Base-by-base conservation (phyloP, 495 filamentous ascomycete species). In the Choiromyces venosus region DNA sequence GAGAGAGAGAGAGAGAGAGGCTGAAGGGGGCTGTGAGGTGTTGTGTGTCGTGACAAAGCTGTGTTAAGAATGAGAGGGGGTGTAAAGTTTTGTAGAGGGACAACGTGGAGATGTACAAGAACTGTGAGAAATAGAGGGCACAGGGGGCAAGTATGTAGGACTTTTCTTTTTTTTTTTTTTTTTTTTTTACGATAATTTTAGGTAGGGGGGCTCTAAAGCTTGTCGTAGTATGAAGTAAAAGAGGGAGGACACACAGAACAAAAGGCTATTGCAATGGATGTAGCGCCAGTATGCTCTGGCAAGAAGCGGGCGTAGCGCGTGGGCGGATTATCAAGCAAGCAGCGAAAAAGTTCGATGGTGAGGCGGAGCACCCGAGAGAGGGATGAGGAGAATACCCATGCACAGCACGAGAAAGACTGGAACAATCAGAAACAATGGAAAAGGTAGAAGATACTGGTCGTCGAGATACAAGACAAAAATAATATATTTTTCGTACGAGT, bases 11-110 rank as follows among this genome's bases (percentile, higher is more conserved):
- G 70, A 42, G 70, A 73, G 67, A 56, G 46, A 72, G 69, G 66
- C 66, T 65, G 65, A 64, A 36, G 61, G 66, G 69, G 39, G 66
- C 67, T 76, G 66, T 73, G 74, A 33, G 25, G 52, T 77, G 75
- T 70, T 65, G 71, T 73, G 37, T 75, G 73, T 61, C 66, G 69
- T 66, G 52, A 42, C 73, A 71, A 73, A 56, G 69, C 74, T 72
- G 68, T 61, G 25, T 12, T 33, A 1, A 33, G 25, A 29, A 61
- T 33, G 52, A 33, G 52, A 61, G 52, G 52, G 25, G 52, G 14
- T 10, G 25, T 25, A 56, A 56, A 29, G 52, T n/a, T 56, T 0
- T n/a, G n/a, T 29, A 8, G n/a, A 29, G 52, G n/a, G 12, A 61
- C 52, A 33, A 33, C 10, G 52, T 61, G 52, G 52, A 61, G 52